These are phyloP conservation scores for Xanthoconium purpureum DNA, from an alignment of 768 basidiomycete genomes.

Conservation along the genomic window DNA sequence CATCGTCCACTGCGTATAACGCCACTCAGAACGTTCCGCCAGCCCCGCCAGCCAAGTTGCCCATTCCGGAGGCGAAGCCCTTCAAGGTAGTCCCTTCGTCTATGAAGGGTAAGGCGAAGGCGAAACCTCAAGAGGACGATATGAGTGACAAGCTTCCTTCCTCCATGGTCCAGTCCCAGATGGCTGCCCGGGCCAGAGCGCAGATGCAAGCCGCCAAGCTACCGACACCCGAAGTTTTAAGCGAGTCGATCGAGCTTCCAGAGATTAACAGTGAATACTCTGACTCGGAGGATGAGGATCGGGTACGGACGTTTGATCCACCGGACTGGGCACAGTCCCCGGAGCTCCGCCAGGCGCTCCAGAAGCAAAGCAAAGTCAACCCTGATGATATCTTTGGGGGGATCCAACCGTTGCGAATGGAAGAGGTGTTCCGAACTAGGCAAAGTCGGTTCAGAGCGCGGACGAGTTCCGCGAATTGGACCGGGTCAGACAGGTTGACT, in stretches of 20 bases:
- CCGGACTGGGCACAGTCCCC: slow-evolving; percentile 94
- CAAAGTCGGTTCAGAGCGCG: slow-evolving; percentile 83
- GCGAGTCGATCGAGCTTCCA: slow-evolving; percentile 86
- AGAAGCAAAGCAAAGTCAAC: slow-evolving; percentile 81
- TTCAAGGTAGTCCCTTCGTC: slow-evolving; percentile 37
- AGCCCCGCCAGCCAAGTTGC: slow-evolving; percentile 29
- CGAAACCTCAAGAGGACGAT: slow-evolving; percentile 46
- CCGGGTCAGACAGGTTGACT: slow-evolving; percentile 85
- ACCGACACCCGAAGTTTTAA: slow-evolving; percentile 49
- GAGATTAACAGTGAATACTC: slow-evolving; percentile 98
- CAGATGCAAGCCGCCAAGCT: slow-evolving; percentile 59
- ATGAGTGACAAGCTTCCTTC: slow-evolving; percentile 52
- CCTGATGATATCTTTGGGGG: slow-evolving; percentile 91
- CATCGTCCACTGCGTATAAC: slow-evolving; percentile 41
- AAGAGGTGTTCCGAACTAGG: slow-evolving; percentile 82
- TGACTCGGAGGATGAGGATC: slow-evolving; percentile 89
- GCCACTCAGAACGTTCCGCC: slow-evolving; percentile 32
- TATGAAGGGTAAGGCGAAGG: slow-evolving; percentile 51
- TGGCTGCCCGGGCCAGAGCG: slow-evolving; percentile 69
- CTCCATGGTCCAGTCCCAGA: slow-evolving; percentile 59
- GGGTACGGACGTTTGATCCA: slow-evolving; percentile 65
- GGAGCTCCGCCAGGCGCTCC: slow-evolving; percentile 72
- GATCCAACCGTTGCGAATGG: slow-evolving; percentile 84
- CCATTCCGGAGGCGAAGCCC: slow-evolving; percentile 31
- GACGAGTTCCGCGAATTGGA: slow-evolving; percentile 95